Evolutionary conservation across 2,329 filamentous ascomycete genomes (phyloP), one percentile per base, ranked within the genome.

Genomic region (Aspergillus ochraceoroseus): DNA sequence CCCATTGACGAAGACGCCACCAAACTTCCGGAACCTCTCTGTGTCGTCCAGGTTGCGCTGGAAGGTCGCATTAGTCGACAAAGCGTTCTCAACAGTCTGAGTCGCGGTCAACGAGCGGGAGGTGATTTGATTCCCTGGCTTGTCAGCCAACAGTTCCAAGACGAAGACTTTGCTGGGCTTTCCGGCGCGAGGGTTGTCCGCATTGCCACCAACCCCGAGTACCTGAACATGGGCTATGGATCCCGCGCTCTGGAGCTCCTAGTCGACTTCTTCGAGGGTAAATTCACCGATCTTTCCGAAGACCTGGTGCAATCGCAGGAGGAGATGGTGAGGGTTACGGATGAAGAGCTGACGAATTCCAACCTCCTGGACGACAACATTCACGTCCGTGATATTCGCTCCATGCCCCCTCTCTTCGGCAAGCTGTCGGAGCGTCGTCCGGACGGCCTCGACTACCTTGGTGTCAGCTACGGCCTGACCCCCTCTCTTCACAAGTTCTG

Each of bases 101-200:
- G 85, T 56, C 79, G 92, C 61, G 94, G 92, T 25, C 85, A 92
- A 61, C 77, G 92, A 53, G 87, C 90, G 1, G 82, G 86, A 26
- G 92, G 92, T 56, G 92, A 98, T 64, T 70, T 98, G 38, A 98
- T 98, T 42, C 92, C 92, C 1, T 98, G 92, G 92, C 77, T 96
- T 20, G 86, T 98, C 48, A 94, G 87, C 62, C 89, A 96, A 62
- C 92, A 98, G 62, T 98, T 95, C 71, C 92, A 96, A 60, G 92
- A 98, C 56, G 87, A 94, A 51, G 88, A 95, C 51, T 98, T 98
- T 61, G 92, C 90, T 8, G 83, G 85, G 27, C 75, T 98, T 1
- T 96, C 90, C 9, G 94, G 92, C 41, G 92, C 90, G 22, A 80
- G 92, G 46, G 72, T 98, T 32, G 90, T 98, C 11, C 81, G 92